These are phyloP conservation scores for Apophysomyces elegans DNA, from an alignment of 371 early-diverging fungal genomes.

Conservation along the genomic window DNA sequence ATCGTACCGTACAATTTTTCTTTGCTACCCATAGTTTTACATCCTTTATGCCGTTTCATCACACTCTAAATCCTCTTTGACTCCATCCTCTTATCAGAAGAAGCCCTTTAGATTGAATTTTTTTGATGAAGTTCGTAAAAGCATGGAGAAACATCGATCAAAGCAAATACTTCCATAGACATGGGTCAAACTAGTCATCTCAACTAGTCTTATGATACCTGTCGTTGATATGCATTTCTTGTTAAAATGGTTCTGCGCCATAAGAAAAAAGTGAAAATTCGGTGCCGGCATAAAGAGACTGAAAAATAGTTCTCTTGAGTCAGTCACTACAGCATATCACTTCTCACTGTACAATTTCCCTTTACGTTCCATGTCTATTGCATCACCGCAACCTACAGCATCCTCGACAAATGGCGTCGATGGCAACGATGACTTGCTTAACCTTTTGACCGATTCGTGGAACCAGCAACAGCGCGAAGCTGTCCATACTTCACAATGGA, in stretches of 20 bases:
- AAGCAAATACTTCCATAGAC: too few species aligned
- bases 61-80: background rate
- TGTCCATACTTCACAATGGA: constrained; percentile 43
- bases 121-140: background rate
- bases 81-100: background rate
- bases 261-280: background rate
- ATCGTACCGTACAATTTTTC: background rate
- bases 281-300: too few species aligned
- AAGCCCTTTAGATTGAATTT: background rate
- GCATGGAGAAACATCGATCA: too few species aligned
- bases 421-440: constrained; percentile 33
- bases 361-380: constrained; percentile 5
- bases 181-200: too few species aligned
- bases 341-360: background rate
- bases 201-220: too few species aligned
- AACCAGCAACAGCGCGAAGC: constrained; percentile 17
- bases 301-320: too few species aligned
- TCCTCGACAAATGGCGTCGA: constrained; percentile 10
- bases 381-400: background rate
- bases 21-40: background rate
- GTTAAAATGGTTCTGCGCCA: background rate
- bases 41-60: background rate
- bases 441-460: constrained; percentile 31
- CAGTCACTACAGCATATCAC: background rate
- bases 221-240: too few species aligned